Conservation (phyloP, 202 grass and related monocot genomes). For the Zizania palustris region DNA sequence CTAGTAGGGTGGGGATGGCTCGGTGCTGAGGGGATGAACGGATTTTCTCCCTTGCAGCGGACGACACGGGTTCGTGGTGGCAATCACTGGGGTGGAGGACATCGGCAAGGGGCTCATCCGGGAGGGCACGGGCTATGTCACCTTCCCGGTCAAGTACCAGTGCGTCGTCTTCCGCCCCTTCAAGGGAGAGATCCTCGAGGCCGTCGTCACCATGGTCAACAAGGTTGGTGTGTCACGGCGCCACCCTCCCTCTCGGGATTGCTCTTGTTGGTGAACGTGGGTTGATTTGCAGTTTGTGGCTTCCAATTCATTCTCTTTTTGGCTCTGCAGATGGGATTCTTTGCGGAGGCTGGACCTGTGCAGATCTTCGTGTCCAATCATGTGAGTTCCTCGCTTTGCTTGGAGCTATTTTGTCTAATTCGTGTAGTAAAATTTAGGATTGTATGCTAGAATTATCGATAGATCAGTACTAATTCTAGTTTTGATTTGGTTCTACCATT, state of each 20-base stretch:
- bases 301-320: conserved; percentile 18
- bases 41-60: conserved; percentile 49
- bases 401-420: conserved; percentile 19
- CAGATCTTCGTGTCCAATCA: conserved; percentile 99
- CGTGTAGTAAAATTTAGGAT: conserved; percentile 13
- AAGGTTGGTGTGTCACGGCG: conserved; percentile 51
- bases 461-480: background rate
- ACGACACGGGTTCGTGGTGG: conserved; percentile 94
- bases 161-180: conserved; percentile 95
- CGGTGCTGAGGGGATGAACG: background rate
- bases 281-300: conserved; percentile 9
- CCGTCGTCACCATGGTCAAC: conserved; percentile 98
- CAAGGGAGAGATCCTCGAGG: conserved; percentile 96
- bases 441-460: background rate
- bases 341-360: conserved; percentile 89
- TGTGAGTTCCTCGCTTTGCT: conserved; percentile 58
- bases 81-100: conserved; percentile 94
- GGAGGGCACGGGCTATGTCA: conserved; percentile 92
- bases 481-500: background rate
- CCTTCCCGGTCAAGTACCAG: conserved; percentile 98
- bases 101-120: conserved; percentile 94
- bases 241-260: background rate
- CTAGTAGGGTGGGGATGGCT: background rate
- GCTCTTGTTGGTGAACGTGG: background rate
- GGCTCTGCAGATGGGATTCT: conserved; percentile 91